Percentiles rank a stretch among this genome's conserved stretches.
phyloP scores from a whole-genome alignment of 805 yeast genomes.

The Jamesozyma spencerorum region DNA sequence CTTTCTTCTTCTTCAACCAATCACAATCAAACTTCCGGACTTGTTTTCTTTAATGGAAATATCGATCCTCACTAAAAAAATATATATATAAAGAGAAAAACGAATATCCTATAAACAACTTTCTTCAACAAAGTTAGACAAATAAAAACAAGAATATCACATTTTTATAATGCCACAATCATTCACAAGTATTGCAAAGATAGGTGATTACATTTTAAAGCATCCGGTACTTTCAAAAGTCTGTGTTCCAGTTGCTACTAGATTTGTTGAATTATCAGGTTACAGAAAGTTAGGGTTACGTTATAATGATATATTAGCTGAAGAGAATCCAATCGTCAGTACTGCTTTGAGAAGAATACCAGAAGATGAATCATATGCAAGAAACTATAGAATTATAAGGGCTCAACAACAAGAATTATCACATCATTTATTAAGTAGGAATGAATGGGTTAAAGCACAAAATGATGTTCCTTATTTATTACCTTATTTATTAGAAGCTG shows the following conservation, averaged over 20 bases:
- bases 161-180: constrained; percentile 32
- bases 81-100: no score
- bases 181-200: constrained; percentile 59
- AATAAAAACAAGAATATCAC: neutral
- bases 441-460: constrained; percentile 66
- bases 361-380: constrained; percentile 71
- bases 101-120: no score
- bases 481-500: constrained; percentile 89
- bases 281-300: constrained; percentile 93
- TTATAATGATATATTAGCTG: constrained; percentile 78
- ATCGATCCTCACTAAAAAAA: no score
- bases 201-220: constrained; percentile 70
- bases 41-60: neutral
- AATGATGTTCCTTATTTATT: constrained; percentile 76
- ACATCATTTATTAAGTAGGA: constrained; percentile 75
- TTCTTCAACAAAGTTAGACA: no score
- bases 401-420: constrained; percentile 83
- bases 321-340: constrained; percentile 80
- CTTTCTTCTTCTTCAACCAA: no score
- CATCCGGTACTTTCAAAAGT: constrained; percentile 71
- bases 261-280: constrained; percentile 68
- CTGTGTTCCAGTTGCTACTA: constrained; percentile 70
- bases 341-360: constrained; percentile 86
- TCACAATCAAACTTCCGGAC: neutral
- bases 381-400: constrained; percentile 84